Percentiles rank a stretch among this genome's conserved stretches.
phyloP scores from a whole-genome alignment of 768 basidiomycete species.

The Boletellus ananiceps region DNA sequence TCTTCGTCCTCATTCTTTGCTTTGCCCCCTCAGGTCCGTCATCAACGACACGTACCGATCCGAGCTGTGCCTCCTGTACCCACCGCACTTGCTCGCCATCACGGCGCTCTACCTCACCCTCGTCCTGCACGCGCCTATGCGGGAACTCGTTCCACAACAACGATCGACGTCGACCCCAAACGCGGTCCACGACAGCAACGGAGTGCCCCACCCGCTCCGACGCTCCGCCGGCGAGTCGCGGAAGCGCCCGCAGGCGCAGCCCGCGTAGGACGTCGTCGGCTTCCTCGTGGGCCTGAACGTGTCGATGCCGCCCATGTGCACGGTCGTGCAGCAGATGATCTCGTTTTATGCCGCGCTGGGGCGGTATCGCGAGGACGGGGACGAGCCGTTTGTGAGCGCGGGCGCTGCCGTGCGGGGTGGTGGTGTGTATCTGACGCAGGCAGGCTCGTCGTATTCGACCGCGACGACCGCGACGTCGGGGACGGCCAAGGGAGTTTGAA shows the following conservation, averaged over 20 bases:
- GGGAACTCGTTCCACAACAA: conserved; percentile 39
- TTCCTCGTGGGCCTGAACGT: conserved; percentile 88
- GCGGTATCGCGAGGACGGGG: conserved; percentile 63
- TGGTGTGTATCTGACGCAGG: conserved; percentile 17
- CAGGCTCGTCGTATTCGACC: conserved; percentile 20
- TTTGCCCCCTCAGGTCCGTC: conserved; percentile 70
- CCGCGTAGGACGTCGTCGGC: conserved; percentile 55
- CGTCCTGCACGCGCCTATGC: conserved; percentile 61
- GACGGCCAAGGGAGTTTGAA: too few relatives aligned
- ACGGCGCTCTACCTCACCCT: conserved; percentile 88
- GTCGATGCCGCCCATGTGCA: conserved; percentile 73
- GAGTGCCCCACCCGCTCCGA: conserved; percentile 35
- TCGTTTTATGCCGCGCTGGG: conserved; percentile 89
- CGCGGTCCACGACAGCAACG: conserved; percentile 8
- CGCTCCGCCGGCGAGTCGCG: conserved; percentile 33
- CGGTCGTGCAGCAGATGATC: conserved; percentile 88
- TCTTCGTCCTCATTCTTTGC: not conserved
- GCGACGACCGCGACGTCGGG: not conserved
- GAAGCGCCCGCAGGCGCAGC: conserved; percentile 29
- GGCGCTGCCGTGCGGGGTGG: conserved; percentile 1
- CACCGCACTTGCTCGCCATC: conserved; percentile 91
- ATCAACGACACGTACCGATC: conserved; percentile 96
- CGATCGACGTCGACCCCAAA: conserved; percentile 33
- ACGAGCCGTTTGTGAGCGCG: too few relatives aligned
- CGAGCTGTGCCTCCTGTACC: conserved; percentile 89